Evolutionary conservation across 1,139 yeast genomes (phyloP).

Genomic region (Kazachstania sp.): DNA sequence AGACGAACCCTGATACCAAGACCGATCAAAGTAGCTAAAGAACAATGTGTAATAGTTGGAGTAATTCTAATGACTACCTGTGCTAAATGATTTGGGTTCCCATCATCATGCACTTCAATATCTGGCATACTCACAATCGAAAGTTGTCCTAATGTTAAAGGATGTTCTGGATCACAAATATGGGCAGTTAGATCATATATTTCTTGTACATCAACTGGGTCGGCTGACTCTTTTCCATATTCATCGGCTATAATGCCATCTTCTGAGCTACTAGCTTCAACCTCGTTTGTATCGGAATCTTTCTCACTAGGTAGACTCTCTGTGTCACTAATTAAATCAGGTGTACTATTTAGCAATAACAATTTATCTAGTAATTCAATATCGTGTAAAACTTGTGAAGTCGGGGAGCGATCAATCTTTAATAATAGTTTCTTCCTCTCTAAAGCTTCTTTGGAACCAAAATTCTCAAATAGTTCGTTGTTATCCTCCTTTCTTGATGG

Average conservation of each 20-base stretch:
- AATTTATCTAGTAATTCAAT: conserved; percentile 25
- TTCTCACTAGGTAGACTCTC: conserved; percentile 13
- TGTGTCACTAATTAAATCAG: conserved; percentile 19
- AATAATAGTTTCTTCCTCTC: conserved; percentile 24
- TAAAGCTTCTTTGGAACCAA: conserved; percentile 19
- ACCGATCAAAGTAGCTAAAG: conserved; percentile 91
- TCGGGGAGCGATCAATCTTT: conserved; percentile 19
- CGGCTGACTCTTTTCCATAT: conserved; percentile 39
- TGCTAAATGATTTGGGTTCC: conserved; percentile 47
- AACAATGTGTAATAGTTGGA: conserved; percentile 96
- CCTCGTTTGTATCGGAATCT: conserved; percentile 7
- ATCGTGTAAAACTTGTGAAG: conserved; percentile 21
- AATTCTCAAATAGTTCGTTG: conserved; percentile 15
- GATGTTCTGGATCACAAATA: conserved; percentile 97
- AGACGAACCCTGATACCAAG: conserved; percentile 87
- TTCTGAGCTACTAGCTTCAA: conserved; percentile 5
- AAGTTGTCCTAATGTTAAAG: conserved; percentile 85
- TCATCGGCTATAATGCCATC: conserved; percentile 9
- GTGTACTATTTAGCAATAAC: conserved; percentile 16
- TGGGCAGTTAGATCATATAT: conserved; percentile 68
- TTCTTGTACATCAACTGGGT: conserved; percentile 72
- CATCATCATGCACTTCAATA: conserved; percentile 57
- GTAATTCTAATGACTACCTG: conserved; percentile 80
- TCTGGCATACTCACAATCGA: conserved; percentile 87
- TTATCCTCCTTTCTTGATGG: conserved; percentile 52